Conservation (phyloP, 1,284 basidiomycete genomes). For the Sporisorium graminicola region DNA sequence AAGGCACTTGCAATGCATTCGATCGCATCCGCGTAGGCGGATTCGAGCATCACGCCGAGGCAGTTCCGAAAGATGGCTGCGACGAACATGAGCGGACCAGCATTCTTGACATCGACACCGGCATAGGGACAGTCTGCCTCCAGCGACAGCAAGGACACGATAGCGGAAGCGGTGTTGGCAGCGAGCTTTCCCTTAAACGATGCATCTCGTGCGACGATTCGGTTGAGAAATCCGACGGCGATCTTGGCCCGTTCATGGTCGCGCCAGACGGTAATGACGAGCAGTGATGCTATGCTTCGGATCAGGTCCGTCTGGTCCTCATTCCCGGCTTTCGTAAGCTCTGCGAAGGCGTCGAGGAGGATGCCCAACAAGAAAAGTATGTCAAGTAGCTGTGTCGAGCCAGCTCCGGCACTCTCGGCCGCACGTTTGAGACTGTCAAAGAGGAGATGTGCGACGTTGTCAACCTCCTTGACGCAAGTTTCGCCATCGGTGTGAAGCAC, state of each 20-base stretch:
- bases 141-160: constrained; percentile 2
- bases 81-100: neutral
- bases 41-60: constrained; percentile 1
- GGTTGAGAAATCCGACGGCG: constrained; percentile 16
- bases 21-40: neutral
- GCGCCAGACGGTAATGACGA: constrained; percentile 15
- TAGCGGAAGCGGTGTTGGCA: neutral
- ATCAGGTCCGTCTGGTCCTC: neutral
- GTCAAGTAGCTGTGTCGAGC: neutral
- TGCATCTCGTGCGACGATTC: constrained; percentile 2
- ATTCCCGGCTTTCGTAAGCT: neutral
- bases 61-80: constrained; percentile 3
- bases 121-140: neutral
- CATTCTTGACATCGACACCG: neutral
- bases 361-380: constrained; percentile 20
- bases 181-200: neutral
- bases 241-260: constrained; percentile 1
- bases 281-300: neutral
- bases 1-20: neutral
- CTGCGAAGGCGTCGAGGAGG: constrained; percentile 17
- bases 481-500: constrained; percentile 3
- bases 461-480: neutral
- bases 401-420: neutral
- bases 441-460: neutral
- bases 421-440: constrained; percentile 16